phyloP scores from a whole-genome alignment of 768 basidiomycete genomes.

The Gyrodon lividus region DNA sequence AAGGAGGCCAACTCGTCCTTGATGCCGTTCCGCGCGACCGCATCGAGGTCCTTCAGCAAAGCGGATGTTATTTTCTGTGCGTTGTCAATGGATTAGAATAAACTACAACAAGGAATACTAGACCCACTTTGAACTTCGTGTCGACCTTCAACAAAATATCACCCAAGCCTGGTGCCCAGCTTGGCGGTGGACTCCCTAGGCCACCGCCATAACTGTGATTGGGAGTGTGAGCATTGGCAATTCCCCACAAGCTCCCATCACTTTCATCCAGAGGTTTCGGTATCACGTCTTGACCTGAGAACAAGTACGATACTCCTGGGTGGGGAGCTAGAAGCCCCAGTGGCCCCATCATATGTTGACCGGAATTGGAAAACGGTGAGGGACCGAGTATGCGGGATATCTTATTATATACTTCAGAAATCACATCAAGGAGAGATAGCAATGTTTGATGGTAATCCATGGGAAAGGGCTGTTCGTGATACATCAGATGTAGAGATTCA shows the following conservation, averaged over 20 bases:
- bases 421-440: constrained; percentile 83
- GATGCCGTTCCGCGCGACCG: constrained; percentile 76
- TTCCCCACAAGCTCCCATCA: constrained; percentile 68
- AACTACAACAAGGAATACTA: neutral
- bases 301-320: constrained; percentile 81
- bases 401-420: constrained; percentile 88
- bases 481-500: constrained; percentile 4
- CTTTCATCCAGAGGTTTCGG: constrained; percentile 39
- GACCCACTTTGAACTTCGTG: constrained; percentile 74
- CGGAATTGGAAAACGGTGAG: constrained; percentile 68
- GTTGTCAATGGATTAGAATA: constrained; percentile 1
- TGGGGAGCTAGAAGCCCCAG: constrained; percentile 73
- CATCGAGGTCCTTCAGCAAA: constrained; percentile 82
- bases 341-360: constrained; percentile 74
- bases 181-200: constrained; percentile 51
- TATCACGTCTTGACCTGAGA: constrained; percentile 39
- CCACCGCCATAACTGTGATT: constrained; percentile 31
- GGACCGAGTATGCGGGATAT: constrained; percentile 81
- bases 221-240: constrained; percentile 51
- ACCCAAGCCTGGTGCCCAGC: constrained; percentile 60
- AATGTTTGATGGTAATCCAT: constrained; percentile 89
- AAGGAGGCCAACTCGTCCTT: constrained; percentile 80
- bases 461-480: constrained; percentile 66
- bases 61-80: constrained; percentile 80
- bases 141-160: constrained; percentile 83